Percentiles rank a stretch among this genome's conserved stretches.
Evolutionary conservation across 176 grass and related monocot species (phyloP).

Genomic region (Cenchrus fungigraminus): DNA sequence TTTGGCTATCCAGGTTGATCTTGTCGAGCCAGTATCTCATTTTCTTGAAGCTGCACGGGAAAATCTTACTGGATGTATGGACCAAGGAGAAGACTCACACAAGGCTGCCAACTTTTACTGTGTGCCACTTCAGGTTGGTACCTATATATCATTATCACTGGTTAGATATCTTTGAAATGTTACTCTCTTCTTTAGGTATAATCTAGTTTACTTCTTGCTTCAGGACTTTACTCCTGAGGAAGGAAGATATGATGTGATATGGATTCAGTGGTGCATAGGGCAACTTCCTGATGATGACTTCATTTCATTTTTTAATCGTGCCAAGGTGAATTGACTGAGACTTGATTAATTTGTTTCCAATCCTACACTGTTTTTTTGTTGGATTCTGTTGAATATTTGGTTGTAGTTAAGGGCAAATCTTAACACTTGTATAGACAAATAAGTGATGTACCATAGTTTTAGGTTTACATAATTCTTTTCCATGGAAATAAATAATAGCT

Average conservation of each 20-base stretch:
- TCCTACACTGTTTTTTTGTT: conserved; percentile 23
- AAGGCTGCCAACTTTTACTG: conserved; percentile 90
- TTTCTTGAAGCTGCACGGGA: conserved; percentile 83
- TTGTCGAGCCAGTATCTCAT: conserved; percentile 95
- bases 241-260: conserved; percentile 98
- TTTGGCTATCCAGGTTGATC: conserved; percentile 71
- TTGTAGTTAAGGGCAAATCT: conserved; percentile 2
- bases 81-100: conserved; percentile 54
- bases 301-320: conserved; percentile 90
- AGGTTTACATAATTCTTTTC: not conserved
- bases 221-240: conserved; percentile 90
- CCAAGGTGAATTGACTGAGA: conserved; percentile 57
- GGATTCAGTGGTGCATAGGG: conserved; percentile 99
- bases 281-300: conserved; percentile 98
- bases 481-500: conserved; percentile 1
- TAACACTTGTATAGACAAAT: not conserved
- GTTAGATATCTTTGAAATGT: not conserved
- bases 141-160: not conserved
- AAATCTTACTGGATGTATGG: conserved; percentile 67
- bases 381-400: not conserved
- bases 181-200: not conserved
- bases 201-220: conserved; percentile 23
- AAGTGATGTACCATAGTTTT: conserved; percentile 6
- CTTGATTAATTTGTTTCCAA: conserved; percentile 17
- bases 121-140: conserved; percentile 83